Base-by-base conservation (phyloP, 1,139 yeast genomes). In the Lodderomyces theae region DNA sequence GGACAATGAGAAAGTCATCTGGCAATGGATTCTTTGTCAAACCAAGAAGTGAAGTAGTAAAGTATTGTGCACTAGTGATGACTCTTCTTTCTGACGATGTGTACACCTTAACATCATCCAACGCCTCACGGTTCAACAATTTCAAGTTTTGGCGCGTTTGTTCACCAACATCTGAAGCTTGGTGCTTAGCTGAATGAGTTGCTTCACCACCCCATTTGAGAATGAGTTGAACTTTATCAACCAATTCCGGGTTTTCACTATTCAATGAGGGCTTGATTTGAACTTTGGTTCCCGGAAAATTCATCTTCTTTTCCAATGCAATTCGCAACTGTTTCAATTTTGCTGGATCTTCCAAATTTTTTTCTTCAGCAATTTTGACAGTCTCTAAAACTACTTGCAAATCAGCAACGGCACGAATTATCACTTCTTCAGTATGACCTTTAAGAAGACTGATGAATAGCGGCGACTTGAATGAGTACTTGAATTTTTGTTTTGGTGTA, bases 141-240 rank as follows among this genome's bases (percentile, higher is more conserved):
- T 87, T 82, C 54, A 90, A 77, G 57, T 94, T 96, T 60, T 92
- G 96, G 54, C 98, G 80, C 66, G 86, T 77, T 63, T 90, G 96
- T 54, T 92, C 97, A 41, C 98, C 99, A 17, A 92, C 79, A 63
- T 94, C 99, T 23, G 83, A 76, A 1, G 97, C 95, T 66, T 94
- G 99, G 60, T 88, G 86, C 45, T 84, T 78, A 1, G 98, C 97
- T 8, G 97, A 89, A 61, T 94, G 99, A 1, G 99, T 94, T 8
- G 98, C 97, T 61, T 94, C 99, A 50, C 99, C 99, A 53, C 98
- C 98, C 98, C 98, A 94, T 61, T 94, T 94, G 53, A 92, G 72
- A 48, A 92, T 94, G 48, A 94, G 81, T 63, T 94, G 98, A 17
- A 92, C 97, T 57, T 94, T 94, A 50, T 90, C 97, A 15, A 92